Base-by-base conservation (phyloP, 495 filamentous ascomycete genomes). In the Neurospora intermedia region DNA sequence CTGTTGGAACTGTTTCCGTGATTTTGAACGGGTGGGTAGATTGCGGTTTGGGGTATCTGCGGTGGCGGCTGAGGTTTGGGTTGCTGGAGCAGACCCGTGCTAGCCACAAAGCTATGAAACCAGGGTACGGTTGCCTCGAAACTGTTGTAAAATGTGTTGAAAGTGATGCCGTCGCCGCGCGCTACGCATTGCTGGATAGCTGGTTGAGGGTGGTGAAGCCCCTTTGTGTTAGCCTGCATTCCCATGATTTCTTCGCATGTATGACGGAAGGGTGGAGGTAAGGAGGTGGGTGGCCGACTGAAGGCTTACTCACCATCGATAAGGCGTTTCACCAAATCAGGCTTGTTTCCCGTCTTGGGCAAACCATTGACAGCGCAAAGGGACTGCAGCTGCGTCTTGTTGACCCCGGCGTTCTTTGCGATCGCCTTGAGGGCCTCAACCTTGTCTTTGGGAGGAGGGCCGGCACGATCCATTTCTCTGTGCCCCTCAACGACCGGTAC, bases 291-390 rank as follows among this genome's bases (percentile, higher is more conserved):
- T 48, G 70, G 62, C 45, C 43, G 74, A 71, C 31, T 20, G 70
- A 73, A 48, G 69, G 41, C 23, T 43, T 42, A 76, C 77, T 75
- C 43, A 98, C 96, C 88, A 39, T 87, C 79, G 74, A 90, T 89
- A 69, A 98, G 90, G 73, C 94, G 90, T 38, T 82, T 80, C 80
- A 97, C 94, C 54, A 98, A 82, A 23, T 90, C 85, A 39, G 88
- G 85, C 83, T 99, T 99, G 73, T 93, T 89, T 10, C 96, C 96
- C 39, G 88, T 91, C 46, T 92, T 89, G 43, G 86, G 83, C 20
- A 95, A 85, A 39, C 88, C 86, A 79, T 95, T 91, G 72, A 83
- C 82, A 48, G 87, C 88, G 76, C 94, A 88, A 75, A 98, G 91
- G 18, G 83, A 80, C 73, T 93, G 92, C 46, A 99, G 87, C 70